Conservation (phyloP, 495 filamentous ascomycete genomes). For the Neurospora tetrasperma region DNA sequence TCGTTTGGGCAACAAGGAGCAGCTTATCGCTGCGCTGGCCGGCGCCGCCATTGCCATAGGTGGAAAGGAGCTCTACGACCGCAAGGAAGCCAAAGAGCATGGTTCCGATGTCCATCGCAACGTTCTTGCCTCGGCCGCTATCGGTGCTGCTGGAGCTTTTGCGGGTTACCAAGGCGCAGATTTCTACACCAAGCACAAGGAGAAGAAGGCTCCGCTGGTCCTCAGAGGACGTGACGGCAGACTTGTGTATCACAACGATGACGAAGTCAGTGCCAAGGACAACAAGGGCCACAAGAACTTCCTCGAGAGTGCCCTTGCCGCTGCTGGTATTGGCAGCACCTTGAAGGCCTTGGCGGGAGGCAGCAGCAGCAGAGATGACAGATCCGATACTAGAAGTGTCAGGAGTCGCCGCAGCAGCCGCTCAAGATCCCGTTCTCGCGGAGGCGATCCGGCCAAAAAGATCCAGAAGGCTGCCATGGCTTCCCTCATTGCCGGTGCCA, state of each 20-base stretch:
- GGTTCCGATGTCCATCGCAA: constrained; percentile 38
- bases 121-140: constrained; percentile 38
- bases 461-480: constrained; percentile 80
- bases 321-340: constrained; percentile 56
- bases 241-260: constrained; percentile 42
- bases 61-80: constrained; percentile 48
- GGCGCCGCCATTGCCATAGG: constrained; percentile 42
- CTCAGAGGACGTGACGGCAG: constrained; percentile 35
- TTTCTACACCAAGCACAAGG: constrained; percentile 41
- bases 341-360: constrained; percentile 41
- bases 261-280: constrained; percentile 39
- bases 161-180: constrained; percentile 46
- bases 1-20: constrained; percentile 45
- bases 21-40: constrained; percentile 45
- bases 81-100: constrained; percentile 39
- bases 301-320: constrained; percentile 57
- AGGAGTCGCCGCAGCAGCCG: constrained; percentile 42
- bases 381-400: constrained; percentile 38
- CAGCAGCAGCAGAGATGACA: constrained; percentile 38
- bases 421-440: constrained; percentile 33
- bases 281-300: constrained; percentile 57
- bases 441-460: constrained; percentile 46
- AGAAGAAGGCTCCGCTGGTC: constrained; percentile 29
- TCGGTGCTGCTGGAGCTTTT: constrained; percentile 45
- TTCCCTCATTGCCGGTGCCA: constrained; percentile 73